Percentiles rank a stretch among this genome's conserved stretches.
These are phyloP conservation scores for Hyparrhenia diplandra DNA, from an alignment of 176 grass and related monocot species.

Conservation along the genomic window DNA sequence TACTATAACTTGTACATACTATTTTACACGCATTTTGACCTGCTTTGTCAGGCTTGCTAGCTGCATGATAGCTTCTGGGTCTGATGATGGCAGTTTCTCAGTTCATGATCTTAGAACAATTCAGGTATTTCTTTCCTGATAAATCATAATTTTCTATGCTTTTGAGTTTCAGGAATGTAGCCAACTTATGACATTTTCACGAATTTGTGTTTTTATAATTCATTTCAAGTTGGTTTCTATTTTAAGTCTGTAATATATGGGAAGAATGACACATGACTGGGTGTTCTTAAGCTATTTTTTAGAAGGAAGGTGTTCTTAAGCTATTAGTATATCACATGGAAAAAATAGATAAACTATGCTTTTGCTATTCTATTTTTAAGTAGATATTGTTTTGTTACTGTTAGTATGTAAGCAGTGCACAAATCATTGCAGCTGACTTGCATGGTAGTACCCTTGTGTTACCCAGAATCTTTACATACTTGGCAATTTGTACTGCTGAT, in stretches of 20 bases:
- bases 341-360: background rate
- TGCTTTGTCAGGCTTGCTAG: slow-evolving; percentile 54
- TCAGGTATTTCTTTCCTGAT: slow-evolving; percentile 44
- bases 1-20: background rate
- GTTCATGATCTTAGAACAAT: slow-evolving; percentile 78
- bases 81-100: slow-evolving; percentile 84
- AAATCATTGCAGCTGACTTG: background rate
- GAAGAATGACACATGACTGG: background rate
- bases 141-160: background rate
- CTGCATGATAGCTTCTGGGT: slow-evolving; percentile 88
- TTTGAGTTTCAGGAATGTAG: background rate
- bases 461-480: background rate
- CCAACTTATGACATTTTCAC: background rate
- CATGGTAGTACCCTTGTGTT: background rate
- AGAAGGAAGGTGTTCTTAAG: background rate
- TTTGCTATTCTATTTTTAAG: background rate
- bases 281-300: background rate
- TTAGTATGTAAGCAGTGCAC: background rate
- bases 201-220: background rate
- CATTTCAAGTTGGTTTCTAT: background rate
- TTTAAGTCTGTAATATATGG: background rate
- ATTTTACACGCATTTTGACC: background rate
- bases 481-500: background rate
- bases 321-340: background rate
- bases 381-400: background rate